Conservation (phyloP, 495 filamentous ascomycete genomes). For the Rostrohypoxylon terebratum region DNA sequence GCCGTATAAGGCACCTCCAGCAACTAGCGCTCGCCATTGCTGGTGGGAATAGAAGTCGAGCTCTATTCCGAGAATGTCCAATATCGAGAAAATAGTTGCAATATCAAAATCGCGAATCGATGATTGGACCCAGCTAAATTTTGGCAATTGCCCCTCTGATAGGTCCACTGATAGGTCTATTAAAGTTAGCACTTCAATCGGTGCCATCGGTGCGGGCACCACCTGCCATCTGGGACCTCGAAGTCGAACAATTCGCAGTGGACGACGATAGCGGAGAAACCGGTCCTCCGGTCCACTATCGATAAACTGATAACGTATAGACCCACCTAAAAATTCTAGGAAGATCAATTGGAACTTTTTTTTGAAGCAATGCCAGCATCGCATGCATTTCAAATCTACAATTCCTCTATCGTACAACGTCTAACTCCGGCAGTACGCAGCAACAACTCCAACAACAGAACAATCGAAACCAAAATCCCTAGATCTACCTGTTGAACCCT, state of each 20-base stretch:
- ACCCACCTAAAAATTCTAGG: slow-evolving; percentile 44
- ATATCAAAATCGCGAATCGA: slow-evolving; percentile 19
- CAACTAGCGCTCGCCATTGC: slow-evolving; percentile 76
- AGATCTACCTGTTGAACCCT: background rate
- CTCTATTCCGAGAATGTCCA: slow-evolving; percentile 41
- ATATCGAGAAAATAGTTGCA: slow-evolving; percentile 34
- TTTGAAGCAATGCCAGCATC: slow-evolving; percentile 5
- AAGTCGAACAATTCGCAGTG: background rate
- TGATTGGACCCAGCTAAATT: slow-evolving; percentile 30
- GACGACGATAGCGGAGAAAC: slow-evolving; percentile 34
- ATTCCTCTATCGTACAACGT: slow-evolving; percentile 1
- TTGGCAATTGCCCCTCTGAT: slow-evolving; percentile 24
- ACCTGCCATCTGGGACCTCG: background rate
- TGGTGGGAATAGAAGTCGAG: slow-evolving; percentile 49
- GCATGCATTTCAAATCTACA: slow-evolving; percentile 8
- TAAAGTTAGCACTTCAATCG: too few relatives aligned
- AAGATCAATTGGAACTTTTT: slow-evolving; percentile 40
- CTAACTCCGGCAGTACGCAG: background rate
- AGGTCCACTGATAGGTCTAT: slow-evolving; percentile 37
- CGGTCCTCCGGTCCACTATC: slow-evolving; percentile 33
- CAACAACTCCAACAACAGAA: background rate
- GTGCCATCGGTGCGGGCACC: slow-evolving; percentile 3
- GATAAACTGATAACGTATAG: slow-evolving; percentile 22
- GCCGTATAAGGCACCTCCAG: slow-evolving; percentile 73
- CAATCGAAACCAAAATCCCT: background rate